Percentiles rank a stretch among this genome's conserved stretches.
phyloP scores from a whole-genome alignment of 1,284 basidiomycete species.

The Boletus holoroseus region DNA sequence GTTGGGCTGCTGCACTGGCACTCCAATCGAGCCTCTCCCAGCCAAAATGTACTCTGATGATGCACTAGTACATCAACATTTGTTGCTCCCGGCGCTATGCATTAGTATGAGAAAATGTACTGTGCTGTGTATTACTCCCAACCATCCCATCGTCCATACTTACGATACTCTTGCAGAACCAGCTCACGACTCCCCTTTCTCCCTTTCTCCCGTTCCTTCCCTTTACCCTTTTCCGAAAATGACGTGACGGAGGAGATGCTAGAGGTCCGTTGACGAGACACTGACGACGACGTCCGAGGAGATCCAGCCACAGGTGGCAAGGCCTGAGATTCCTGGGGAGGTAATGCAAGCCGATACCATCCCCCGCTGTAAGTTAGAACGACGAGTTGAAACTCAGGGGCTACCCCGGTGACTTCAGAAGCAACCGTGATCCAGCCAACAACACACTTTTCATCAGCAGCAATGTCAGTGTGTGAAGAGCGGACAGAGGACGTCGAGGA shows the following conservation, averaged over 20 bases:
- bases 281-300: conserved; percentile 38
- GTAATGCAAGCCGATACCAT: conserved; percentile 86
- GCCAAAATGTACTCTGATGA: too few species aligned
- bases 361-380: conserved; percentile 85
- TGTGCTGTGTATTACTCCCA: conserved; percentile 51
- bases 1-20: too few species aligned
- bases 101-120: background rate
- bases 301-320: conserved; percentile 33
- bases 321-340: conserved; percentile 37
- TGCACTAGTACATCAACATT: too few species aligned
- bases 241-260: conserved; percentile 49
- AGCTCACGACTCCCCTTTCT: conserved; percentile 61
- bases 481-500: conserved; percentile 54
- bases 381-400: conserved; percentile 69
- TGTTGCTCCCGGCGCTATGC: too few species aligned
- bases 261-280: conserved; percentile 43
- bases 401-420: conserved; percentile 28
- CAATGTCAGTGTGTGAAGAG: conserved; percentile 54
- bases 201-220: conserved; percentile 51
- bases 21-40: too few species aligned
- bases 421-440: conserved; percentile 77
- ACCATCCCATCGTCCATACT: conserved; percentile 80
- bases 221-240: conserved; percentile 55
- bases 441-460: conserved; percentile 78
- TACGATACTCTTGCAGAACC: conserved; percentile 65